A percentile compares a stretch with the other conserved stretches of the same genome.
Conservation (phyloP, 2,329 filamentous ascomycete species). For the Helotiales sp. region DNA sequence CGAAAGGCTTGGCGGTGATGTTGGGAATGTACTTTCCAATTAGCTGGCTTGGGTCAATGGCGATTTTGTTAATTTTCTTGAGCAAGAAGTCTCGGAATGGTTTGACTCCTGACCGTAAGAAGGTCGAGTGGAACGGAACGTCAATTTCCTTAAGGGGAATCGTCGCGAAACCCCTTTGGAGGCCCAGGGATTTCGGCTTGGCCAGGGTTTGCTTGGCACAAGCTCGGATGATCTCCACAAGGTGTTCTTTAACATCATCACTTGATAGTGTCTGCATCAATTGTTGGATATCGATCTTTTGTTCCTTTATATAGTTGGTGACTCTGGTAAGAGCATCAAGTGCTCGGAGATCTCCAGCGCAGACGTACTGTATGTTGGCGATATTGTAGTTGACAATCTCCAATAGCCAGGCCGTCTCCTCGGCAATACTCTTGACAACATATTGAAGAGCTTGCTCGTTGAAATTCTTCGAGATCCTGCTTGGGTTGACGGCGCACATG, state of each 20-base stretch:
- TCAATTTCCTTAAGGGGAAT: constrained; percentile 97
- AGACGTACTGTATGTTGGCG: constrained; percentile 77
- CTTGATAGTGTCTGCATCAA: constrained; percentile 85
- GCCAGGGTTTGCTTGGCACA: constrained; percentile 85
- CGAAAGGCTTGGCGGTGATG: constrained; percentile 94
- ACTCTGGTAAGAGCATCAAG: constrained; percentile 69
- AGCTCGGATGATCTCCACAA: constrained; percentile 88
- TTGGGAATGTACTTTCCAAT: constrained; percentile 99
- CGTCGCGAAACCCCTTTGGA: constrained; percentile 94
- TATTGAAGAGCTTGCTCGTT: constrained; percentile 97
- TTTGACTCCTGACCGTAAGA: constrained; percentile 97
- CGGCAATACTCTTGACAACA: constrained; percentile 92
- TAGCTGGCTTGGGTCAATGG: constrained; percentile 94
- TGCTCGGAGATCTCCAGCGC: constrained; percentile 71
- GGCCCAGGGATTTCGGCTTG: constrained; percentile 86
- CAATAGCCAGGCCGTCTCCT: constrained; percentile 91
- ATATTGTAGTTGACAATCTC: constrained; percentile 97
- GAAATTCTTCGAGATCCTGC: constrained; percentile 97
- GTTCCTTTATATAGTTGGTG: constrained; percentile 94
- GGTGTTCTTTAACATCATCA: constrained; percentile 87
- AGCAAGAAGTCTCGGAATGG: constrained; percentile 97
- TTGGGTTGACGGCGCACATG: constrained; percentile 99
- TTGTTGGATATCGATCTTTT: constrained; percentile 96
- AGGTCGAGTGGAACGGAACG: constrained; percentile 98
- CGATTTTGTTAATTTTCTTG: constrained; percentile 99